Percentiles rank a stretch among this genome's conserved stretches.
These are phyloP conservation scores for Sutorius eximius DNA, from an alignment of 1,284 basidiomycete species.

Conservation along the genomic window DNA sequence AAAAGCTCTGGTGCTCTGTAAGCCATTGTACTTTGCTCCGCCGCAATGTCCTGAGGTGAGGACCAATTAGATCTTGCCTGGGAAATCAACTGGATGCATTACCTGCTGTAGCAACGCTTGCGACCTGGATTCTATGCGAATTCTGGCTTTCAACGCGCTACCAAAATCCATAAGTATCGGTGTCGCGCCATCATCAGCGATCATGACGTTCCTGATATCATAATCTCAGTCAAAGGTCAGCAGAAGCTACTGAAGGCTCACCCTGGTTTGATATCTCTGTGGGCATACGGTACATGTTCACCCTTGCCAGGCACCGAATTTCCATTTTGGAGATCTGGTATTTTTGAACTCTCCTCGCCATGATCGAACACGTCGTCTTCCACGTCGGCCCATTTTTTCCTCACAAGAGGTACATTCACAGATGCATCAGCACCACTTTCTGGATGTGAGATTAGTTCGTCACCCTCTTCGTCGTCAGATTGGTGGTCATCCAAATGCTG, in stretches of 20 bases:
- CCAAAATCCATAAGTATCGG: conserved; percentile 99
- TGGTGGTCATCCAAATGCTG: conserved; percentile 27
- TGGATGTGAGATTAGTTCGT: conserved; percentile 67
- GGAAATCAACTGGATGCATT: conserved; percentile 1
- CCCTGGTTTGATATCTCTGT: conserved; percentile 97
- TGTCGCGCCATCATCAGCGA: conserved; percentile 82
- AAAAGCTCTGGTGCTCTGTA: conserved; percentile 95
- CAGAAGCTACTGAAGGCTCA: conserved; percentile 38
- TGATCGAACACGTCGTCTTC: conserved; percentile 72
- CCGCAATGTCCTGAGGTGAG: conserved; percentile 77
- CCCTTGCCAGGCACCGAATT: conserved; percentile 41
- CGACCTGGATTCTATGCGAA: conserved; percentile 76
- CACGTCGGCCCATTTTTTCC: conserved; percentile 49
- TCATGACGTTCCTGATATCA: conserved; percentile 84
- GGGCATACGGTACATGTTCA: conserved; percentile 86
- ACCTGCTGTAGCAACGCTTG: conserved; percentile 88
- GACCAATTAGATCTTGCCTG: background rate
- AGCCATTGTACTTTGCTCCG: conserved; percentile 95
- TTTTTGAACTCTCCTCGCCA: conserved; percentile 61
- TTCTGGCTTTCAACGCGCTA: conserved; percentile 78
- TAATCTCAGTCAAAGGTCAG: conserved; percentile 7
- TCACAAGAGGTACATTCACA: conserved; percentile 49
- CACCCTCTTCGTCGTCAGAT: conserved; percentile 45
- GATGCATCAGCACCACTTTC: conserved; percentile 59
- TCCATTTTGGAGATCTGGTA: conserved; percentile 34